A percentile compares a stretch with the other conserved stretches of the same genome.
Evolutionary conservation across 2,329 filamentous ascomycete genomes (phyloP).

Genomic region (Aureobasidium lini): DNA sequence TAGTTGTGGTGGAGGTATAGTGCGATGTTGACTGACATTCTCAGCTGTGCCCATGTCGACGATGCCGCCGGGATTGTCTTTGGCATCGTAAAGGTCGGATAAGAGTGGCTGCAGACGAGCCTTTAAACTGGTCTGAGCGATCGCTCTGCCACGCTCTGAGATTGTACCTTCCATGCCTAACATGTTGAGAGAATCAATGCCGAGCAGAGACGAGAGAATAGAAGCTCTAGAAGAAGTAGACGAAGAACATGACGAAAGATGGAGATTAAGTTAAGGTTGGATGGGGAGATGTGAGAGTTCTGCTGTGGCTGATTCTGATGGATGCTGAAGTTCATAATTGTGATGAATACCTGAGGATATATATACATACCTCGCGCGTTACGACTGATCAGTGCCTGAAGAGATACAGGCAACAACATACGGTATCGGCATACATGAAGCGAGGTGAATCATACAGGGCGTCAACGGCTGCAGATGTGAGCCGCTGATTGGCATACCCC

Average conservation of each 20-base stretch:
- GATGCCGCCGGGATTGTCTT: conserved; percentile 24
- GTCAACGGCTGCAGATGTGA: neutral
- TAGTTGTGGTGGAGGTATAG: neutral
- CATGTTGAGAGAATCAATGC: neutral
- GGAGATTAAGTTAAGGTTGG: neutral
- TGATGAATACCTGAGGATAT: neutral
- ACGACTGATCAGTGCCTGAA: neutral
- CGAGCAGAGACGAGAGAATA: too few species aligned
- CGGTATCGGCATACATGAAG: neutral
- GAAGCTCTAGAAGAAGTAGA: neutral
- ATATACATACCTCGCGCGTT: neutral
- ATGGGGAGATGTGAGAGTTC: neutral
- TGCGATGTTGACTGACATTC: conserved; percentile 16
- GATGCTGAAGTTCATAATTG: too few species aligned
- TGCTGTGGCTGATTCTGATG: too few species aligned
- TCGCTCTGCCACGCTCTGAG: neutral
- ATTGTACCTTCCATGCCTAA: neutral
- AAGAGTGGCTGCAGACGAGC: conserved; percentile 17
- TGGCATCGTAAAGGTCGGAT: conserved; percentile 19
- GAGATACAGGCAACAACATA: neutral
- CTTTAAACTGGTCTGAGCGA: conserved; percentile 13
- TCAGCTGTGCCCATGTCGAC: conserved; percentile 27
- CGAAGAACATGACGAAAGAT: neutral
- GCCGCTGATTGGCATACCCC: neutral
- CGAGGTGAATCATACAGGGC: neutral